Evolutionary conservation across 257 asterid genomes (phyloP).

Genomic region (Lycium ferocissimum): DNA sequence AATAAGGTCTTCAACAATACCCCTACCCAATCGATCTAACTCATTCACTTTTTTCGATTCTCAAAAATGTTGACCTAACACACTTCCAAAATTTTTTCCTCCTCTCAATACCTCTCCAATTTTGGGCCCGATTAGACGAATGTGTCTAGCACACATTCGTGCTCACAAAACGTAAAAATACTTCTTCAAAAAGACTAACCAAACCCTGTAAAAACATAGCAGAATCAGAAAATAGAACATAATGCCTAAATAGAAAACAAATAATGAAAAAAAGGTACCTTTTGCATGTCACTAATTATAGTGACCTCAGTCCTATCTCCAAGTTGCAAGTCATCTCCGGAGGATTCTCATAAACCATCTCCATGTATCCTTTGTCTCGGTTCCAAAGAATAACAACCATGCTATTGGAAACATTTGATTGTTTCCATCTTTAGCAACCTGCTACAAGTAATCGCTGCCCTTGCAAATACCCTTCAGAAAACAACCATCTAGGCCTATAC

Average conservation of each 20-base stretch:
- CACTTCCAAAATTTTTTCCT: no score
- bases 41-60: background rate
- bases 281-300: conserved; percentile 5
- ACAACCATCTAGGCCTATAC: background rate
- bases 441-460: background rate
- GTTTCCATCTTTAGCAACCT: background rate
- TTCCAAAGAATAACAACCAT: background rate
- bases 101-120: no score
- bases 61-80: background rate
- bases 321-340: background rate
- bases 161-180: no score
- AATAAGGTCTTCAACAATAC: background rate
- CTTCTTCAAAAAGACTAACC: no score
- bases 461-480: no score
- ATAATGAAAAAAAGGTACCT: background rate
- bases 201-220: no score
- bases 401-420: background rate
- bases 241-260: no score
- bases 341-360: background rate
- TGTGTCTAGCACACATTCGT: no score
- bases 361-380: background rate
- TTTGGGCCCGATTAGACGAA: no score
- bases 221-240: no score
- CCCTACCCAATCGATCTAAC: no score
- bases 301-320: background rate